A percentile compares a stretch with the other conserved stretches of the same genome.
These are phyloP conservation scores for Penicillium sp. DNA, from an alignment of 2,329 filamentous ascomycete species.

Conservation along the genomic window DNA sequence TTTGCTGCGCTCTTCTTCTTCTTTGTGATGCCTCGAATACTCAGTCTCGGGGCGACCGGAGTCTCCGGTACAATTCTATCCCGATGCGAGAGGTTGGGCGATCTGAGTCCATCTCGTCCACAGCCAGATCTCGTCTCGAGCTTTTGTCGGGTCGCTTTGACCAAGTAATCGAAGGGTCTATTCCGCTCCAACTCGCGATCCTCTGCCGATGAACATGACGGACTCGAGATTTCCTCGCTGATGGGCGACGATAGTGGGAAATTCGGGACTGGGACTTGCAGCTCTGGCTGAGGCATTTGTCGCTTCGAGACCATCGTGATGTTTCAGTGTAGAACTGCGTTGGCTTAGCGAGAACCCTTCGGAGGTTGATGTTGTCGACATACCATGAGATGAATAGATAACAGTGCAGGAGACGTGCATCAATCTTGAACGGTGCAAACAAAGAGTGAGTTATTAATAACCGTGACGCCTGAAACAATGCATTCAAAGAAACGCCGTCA, in stretches of 20 bases:
- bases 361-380: neutral
- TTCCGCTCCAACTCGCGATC: slow-evolving; percentile 27
- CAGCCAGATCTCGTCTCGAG: slow-evolving; percentile 7
- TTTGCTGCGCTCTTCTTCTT: slow-evolving; percentile 26
- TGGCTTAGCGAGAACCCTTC: neutral
- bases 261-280: slow-evolving; percentile 34
- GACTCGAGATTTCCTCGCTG: slow-evolving; percentile 41
- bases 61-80: slow-evolving; percentile 4
- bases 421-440: neutral
- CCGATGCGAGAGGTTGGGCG: slow-evolving; percentile 3
- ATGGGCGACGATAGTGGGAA: slow-evolving; percentile 47
- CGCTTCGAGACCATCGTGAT: slow-evolving; percentile 23
- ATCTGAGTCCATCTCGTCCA: slow-evolving; percentile 5
- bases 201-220: slow-evolving; percentile 34
- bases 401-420: neutral
- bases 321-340: neutral
- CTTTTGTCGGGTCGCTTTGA: slow-evolving; percentile 24
- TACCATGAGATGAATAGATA: slow-evolving; percentile 4
- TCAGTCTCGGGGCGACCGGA: slow-evolving; percentile 6
- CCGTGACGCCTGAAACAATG: slow-evolving; percentile 21
- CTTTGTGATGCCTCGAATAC: slow-evolving; percentile 18
- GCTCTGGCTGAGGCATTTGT: slow-evolving; percentile 25
- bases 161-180: slow-evolving; percentile 33
- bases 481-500: slow-evolving; percentile 16
- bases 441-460: slow-evolving; percentile 16